Evolutionary conservation across 164 flowering plant genomes (phyloP).

Genomic region (Tinospora cordifolia): DNA sequence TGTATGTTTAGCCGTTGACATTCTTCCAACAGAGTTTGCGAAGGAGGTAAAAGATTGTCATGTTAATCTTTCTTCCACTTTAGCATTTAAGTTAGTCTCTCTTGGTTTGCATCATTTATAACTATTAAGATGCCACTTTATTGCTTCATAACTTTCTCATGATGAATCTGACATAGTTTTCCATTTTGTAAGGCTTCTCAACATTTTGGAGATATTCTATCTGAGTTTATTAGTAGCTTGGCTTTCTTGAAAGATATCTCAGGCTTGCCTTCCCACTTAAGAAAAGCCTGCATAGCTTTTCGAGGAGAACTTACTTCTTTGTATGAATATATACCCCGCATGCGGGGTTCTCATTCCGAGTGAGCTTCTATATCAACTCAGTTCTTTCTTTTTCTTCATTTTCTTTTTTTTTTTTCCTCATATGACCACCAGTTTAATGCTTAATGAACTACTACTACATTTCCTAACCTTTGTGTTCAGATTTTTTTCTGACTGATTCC

Average conservation of each 20-base stretch:
- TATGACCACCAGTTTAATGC: not conserved
- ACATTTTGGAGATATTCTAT: conserved; percentile 91
- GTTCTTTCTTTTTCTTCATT: not conserved
- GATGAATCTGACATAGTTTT: not conserved
- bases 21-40: conserved; percentile 95
- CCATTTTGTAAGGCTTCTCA: conserved; percentile 66
- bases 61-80: not conserved
- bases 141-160: not conserved
- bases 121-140: not conserved
- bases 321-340: conserved; percentile 84
- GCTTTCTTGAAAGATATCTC: conserved; percentile 51
- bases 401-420: not conserved
- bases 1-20: conserved; percentile 80
- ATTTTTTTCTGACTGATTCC: not conserved
- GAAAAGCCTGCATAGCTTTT: conserved; percentile 85
- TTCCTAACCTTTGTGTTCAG: not conserved
- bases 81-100: not conserved
- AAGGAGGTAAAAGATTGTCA: conserved; percentile 54
- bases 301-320: conserved; percentile 66
- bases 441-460: conserved; percentile 3
- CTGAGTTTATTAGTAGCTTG: conserved; percentile 62
- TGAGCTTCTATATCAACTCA: conserved; percentile 29
- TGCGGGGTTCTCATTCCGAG: conserved; percentile 63
- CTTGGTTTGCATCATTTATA: not conserved
- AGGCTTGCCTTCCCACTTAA: conserved; percentile 59